These are phyloP conservation scores for Phytophthora pisi DNA, from an alignment of 352 stramenopile species.

Conservation along the genomic window DNA sequence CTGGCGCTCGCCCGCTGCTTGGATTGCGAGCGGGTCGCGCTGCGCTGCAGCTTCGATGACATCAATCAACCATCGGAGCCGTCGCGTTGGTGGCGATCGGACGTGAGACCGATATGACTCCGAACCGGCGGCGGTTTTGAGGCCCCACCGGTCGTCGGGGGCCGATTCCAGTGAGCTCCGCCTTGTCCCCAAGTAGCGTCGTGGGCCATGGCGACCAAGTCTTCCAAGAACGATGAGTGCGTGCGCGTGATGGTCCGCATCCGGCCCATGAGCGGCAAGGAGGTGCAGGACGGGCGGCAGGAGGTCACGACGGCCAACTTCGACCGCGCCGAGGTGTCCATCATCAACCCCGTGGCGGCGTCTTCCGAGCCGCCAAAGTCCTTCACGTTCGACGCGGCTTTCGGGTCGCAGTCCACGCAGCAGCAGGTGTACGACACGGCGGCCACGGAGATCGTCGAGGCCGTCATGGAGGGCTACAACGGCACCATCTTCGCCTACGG, in stretches of 20 bases:
- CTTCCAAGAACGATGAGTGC: constrained; percentile 87
- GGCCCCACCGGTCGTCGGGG: neutral
- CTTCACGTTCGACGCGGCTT: constrained; percentile 98
- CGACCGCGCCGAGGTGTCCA: constrained; percentile 88
- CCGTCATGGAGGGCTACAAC: constrained; percentile 93
- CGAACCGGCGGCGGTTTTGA: constrained; percentile 22
- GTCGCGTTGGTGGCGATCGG: no score
- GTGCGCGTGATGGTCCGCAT: constrained; percentile 97
- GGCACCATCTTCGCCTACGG: constrained; percentile 93
- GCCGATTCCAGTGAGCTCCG: constrained; percentile 1
- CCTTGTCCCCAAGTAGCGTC: neutral
- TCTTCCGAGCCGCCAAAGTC: constrained; percentile 89
- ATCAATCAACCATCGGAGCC: constrained; percentile 5
- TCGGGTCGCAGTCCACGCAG: constrained; percentile 93
- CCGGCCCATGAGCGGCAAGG: constrained; percentile 94
- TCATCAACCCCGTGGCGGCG: constrained; percentile 82
- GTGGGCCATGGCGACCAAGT: constrained; percentile 42
- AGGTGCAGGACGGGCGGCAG: constrained; percentile 92
- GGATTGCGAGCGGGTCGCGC: constrained; percentile 4
- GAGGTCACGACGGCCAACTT: constrained; percentile 88
- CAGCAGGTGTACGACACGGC: constrained; percentile 94
- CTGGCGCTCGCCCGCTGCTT: constrained; percentile 13
- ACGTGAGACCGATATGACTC: neutral
- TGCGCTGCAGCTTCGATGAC: constrained; percentile 14
- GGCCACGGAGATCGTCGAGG: constrained; percentile 90